phyloP scores from a whole-genome alignment of 1,139 yeast species.

The Yamadazyma pseudoaaseri region DNA sequence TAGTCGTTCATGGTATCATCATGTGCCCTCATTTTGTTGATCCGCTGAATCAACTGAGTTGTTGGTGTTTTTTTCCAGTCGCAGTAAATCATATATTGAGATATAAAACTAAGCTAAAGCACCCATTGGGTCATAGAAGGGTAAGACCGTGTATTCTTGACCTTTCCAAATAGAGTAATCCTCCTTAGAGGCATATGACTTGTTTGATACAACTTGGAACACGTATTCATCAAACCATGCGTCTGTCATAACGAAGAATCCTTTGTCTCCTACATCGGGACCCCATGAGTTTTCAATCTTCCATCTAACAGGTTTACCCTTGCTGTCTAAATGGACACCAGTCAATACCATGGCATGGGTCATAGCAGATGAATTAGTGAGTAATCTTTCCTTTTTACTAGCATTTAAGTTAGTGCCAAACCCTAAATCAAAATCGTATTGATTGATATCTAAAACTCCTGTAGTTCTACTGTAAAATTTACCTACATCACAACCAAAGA shows the following conservation, averaged over 20 bases:
- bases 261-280: constrained; percentile 67
- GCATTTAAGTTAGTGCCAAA: constrained; percentile 52
- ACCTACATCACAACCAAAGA: constrained; percentile 88
- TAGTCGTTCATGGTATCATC: neutral
- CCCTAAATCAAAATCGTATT: constrained; percentile 68
- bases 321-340: constrained; percentile 57
- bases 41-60: too few species aligned
- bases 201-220: constrained; percentile 73
- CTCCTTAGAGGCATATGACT: constrained; percentile 46
- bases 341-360: constrained; percentile 86
- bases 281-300: constrained; percentile 91
- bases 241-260: constrained; percentile 79
- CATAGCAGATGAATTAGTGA: constrained; percentile 62
- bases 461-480: constrained; percentile 55
- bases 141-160: constrained; percentile 56
- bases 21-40: too few species aligned
- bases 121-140: constrained; percentile 88
- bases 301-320: constrained; percentile 63
- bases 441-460: constrained; percentile 69
- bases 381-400: constrained; percentile 53
- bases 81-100: too few species aligned
- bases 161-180: constrained; percentile 48
- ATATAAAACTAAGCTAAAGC: constrained; percentile 52
- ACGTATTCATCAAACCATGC: constrained; percentile 81
- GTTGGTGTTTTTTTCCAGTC: too few species aligned